A percentile compares a stretch with the other conserved stretches of the same genome.
Conservation (phyloP, 441 rosid genomes). For the Rhodomyrtus psidioides region DNA sequence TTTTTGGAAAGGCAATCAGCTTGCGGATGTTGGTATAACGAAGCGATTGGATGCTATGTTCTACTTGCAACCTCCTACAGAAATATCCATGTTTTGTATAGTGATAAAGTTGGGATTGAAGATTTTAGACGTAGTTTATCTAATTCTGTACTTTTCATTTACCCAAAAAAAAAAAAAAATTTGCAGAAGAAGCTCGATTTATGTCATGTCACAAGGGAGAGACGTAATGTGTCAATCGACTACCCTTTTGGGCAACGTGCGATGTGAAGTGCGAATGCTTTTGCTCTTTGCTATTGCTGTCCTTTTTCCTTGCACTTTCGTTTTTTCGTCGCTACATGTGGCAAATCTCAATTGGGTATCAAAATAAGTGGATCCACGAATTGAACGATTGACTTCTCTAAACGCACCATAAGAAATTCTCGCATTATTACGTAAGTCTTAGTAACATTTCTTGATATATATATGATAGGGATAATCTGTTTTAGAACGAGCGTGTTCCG, state of each 20-base stretch:
- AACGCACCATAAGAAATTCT: neutral
- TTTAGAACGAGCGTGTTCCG: fast-evolving
- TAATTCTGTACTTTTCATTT: no score
- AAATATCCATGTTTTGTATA: no score
- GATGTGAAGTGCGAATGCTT: neutral
- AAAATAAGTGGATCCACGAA: neutral
- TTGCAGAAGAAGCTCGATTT: neutral
- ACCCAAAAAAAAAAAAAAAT: no score
- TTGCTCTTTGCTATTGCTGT: neutral
- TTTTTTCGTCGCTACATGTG: neutral
- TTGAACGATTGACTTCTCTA: neutral
- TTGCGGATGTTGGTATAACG: no score
- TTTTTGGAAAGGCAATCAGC: no score
- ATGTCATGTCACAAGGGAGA: neutral
- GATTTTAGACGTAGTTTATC: no score
- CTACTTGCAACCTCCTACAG: no score
- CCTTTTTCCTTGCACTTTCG: neutral
- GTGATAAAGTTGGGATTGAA: no score
- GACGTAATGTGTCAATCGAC: neutral
- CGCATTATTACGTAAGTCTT: neutral
- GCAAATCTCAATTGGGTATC: neutral
- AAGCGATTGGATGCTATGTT: no score
- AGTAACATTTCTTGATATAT: neutral
- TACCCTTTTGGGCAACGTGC: neutral
- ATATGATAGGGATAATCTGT: fast-evolving